Base-by-base conservation (phyloP, 1,139 yeast species). In the Pichia sp. region DNA sequence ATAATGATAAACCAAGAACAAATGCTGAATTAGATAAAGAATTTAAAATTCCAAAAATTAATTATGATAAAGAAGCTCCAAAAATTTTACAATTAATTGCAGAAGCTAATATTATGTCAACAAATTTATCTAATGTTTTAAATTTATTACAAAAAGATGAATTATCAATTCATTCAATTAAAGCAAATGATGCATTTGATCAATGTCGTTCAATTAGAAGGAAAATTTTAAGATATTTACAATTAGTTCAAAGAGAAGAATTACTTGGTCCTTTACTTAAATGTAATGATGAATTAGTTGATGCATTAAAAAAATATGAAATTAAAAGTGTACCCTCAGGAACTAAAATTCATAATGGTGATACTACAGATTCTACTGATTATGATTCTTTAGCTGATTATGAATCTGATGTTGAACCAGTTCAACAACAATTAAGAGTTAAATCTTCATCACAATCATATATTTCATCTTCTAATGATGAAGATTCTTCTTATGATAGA, bases 221-320 rank as follows among this genome's bases (percentile, higher is more conserved):
- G 53, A 81, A 79, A 57, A 81, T 92, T 25, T 72, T 92, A 57
- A 73, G 88, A 56, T 89, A 89, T 63, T 73, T 92, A 55, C 97
- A 92, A 66, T 74, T 80, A 50, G 86, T 88, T 39, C 85, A 85
- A 40, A 83, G 81, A 49, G 97, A 89, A 56, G 96, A 87, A 61
- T 85, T 83, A 56, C 69, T 92, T 58, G 97, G 97, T 8, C 77
- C 90, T 45, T 73, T 92, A 56, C 79, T 92, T 52, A 84, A 79
- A 55, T 95, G 96, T 44, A 92, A 92, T 63, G 98, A 92, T 60
- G 90, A 85, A 61, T 74, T 92, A 54, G 95, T 92, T 9, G 71
- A 71, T 5, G 83, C 89, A 0, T 74, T 92, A 60, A 79, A 82
- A 58, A 68, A 72, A 52, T 89, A 81, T 63, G 96, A 90, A 54